phyloP scores from a whole-genome alignment of 2,329 filamentous ascomycete species.

The Botryotinia convoluta region DNA sequence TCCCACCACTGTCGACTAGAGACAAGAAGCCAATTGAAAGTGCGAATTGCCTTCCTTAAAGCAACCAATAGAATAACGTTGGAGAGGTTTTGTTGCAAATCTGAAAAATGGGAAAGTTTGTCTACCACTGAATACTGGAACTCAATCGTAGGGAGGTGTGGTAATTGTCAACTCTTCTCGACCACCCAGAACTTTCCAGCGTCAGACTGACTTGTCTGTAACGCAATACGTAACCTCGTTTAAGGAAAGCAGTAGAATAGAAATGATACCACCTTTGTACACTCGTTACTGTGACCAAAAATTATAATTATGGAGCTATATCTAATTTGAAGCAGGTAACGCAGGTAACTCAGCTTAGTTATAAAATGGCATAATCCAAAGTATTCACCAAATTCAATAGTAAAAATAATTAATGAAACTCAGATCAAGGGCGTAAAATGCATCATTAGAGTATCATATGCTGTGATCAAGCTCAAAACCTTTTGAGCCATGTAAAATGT shows the following conservation, averaged over 20 bases:
- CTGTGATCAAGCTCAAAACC: constrained; percentile 13
- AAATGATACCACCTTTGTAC: background rate
- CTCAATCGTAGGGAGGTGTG: background rate
- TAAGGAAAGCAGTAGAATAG: background rate
- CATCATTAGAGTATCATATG: constrained; percentile 21
- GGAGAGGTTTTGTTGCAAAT: background rate
- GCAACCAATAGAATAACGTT: background rate
- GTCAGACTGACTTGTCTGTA: background rate
- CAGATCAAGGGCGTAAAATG: constrained; percentile 10
- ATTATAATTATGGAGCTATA: background rate
- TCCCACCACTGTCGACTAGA: background rate
- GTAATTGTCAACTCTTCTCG: background rate
- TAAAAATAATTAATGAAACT: background rate
- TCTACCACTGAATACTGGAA: background rate
- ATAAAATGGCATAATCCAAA: background rate
- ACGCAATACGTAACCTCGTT: background rate
- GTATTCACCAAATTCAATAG: background rate
- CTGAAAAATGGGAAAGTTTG: background rate
- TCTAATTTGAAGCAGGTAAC: background rate
- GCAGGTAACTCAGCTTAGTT: background rate
- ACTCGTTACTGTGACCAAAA: background rate
- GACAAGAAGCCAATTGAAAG: background rate
- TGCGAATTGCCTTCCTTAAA: background rate
- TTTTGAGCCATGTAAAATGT: constrained; percentile 13
- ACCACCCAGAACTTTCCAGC: background rate